Conservation (phyloP, 2,329 filamentous ascomycete species). For the Hyphodiscus sp. region DNA sequence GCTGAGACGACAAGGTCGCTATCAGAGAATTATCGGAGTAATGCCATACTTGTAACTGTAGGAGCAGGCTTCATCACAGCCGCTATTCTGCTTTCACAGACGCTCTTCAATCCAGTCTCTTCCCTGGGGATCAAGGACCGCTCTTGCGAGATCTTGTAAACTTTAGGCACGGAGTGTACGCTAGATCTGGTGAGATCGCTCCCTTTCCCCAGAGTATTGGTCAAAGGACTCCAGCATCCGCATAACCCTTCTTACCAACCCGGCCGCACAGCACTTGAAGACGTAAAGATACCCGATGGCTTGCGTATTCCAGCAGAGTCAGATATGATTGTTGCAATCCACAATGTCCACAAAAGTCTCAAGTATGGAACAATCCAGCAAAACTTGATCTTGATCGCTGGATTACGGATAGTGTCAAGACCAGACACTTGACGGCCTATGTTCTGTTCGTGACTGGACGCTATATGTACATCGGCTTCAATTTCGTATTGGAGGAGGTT, state of each 20-base stretch:
- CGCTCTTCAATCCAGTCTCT: slow-evolving; percentile 36
- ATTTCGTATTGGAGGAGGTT: slow-evolving; percentile 35
- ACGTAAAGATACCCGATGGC: slow-evolving; percentile 39
- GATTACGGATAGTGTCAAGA: slow-evolving; percentile 15
- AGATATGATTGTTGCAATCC: slow-evolving; percentile 17
- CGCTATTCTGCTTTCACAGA: slow-evolving; percentile 40
- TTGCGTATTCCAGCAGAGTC: slow-evolving; percentile 36
- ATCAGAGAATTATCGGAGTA: slow-evolving; percentile 30
- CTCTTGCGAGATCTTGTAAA: slow-evolving; percentile 36
- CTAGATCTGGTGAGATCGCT: slow-evolving; percentile 32
- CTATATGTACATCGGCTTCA: slow-evolving; percentile 35
- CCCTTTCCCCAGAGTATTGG: slow-evolving; percentile 34
- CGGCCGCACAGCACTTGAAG: slow-evolving; percentile 37
- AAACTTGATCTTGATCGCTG: slow-evolving; percentile 20
- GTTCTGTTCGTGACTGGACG: slow-evolving; percentile 33
- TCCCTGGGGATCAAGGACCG: slow-evolving; percentile 37
- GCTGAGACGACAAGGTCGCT: slow-evolving; percentile 33
- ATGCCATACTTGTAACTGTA: slow-evolving; percentile 32
- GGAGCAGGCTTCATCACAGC: slow-evolving; percentile 43
- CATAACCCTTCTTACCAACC: slow-evolving; percentile 43
- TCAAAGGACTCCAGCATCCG: slow-evolving; percentile 40
- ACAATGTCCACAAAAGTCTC: slow-evolving; percentile 21
- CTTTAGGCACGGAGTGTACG: slow-evolving; percentile 29
- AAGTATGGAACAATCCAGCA: slow-evolving; percentile 15
- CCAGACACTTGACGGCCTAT: slow-evolving; percentile 24